phyloP scores from a whole-genome alignment of 352 stramenopile species.

The Phytophthora capsici region DNA sequence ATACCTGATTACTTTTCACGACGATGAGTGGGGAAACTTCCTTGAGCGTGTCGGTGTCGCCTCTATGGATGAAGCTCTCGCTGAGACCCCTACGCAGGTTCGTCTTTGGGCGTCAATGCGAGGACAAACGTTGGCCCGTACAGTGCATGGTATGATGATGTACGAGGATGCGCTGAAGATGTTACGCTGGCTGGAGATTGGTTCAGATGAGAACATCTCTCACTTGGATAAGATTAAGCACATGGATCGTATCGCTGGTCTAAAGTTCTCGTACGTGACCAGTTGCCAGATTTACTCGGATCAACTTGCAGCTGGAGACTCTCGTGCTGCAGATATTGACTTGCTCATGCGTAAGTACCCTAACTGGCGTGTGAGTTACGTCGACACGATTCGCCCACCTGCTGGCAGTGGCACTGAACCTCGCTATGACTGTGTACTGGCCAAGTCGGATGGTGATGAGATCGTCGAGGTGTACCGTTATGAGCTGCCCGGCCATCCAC shows the following conservation, averaged over 20 bases:
- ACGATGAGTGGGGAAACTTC: constrained; percentile 90
- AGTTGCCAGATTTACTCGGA: constrained; percentile 92
- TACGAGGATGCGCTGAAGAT: constrained; percentile 92
- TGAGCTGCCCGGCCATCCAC: constrained; percentile 80
- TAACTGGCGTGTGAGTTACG: constrained; percentile 92
- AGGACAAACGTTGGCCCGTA: constrained; percentile 84
- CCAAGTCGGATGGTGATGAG: constrained; percentile 85
- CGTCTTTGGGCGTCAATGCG: constrained; percentile 88
- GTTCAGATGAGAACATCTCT: constrained; percentile 81
- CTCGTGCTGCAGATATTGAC: constrained; percentile 95
- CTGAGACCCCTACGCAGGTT: constrained; percentile 84
- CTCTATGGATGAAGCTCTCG: constrained; percentile 80
- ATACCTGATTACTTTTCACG: constrained; percentile 89
- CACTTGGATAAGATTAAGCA: constrained; percentile 91
- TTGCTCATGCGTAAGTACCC: constrained; percentile 97
- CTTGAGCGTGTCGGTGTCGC: constrained; percentile 80
- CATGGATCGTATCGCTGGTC: constrained; percentile 85
- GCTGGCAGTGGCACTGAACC: constrained; percentile 66
- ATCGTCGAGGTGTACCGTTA: constrained; percentile 91
- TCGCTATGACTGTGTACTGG: constrained; percentile 83
- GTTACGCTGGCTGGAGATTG: constrained; percentile 89
- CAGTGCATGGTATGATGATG: constrained; percentile 92
- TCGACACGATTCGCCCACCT: constrained; percentile 84
- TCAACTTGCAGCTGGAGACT: constrained; percentile 73
- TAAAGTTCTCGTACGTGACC: constrained; percentile 91